A percentile compares a stretch with the other conserved stretches of the same genome.
These are phyloP conservation scores for Pleurotus cornucopiae DNA, from an alignment of 768 basidiomycete species.

Conservation along the genomic window DNA sequence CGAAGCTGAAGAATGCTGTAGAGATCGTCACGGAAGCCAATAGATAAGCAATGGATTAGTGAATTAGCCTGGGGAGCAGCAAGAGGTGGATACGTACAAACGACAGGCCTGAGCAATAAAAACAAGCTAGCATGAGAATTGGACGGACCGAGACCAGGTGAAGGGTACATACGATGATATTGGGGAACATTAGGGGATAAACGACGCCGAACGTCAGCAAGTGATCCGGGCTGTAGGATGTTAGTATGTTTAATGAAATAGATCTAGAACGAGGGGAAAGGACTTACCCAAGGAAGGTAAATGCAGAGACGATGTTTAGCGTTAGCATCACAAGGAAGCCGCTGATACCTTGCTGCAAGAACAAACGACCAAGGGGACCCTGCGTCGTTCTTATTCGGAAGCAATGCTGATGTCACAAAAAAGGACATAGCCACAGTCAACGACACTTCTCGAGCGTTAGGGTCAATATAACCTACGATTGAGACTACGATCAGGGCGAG, in stretches of 20 bases:
- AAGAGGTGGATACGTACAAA: slow-evolving; percentile 10
- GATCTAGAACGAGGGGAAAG: not conserved
- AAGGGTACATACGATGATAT: slow-evolving; percentile 16
- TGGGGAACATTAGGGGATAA: slow-evolving; percentile 16
- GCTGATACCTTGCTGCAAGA: slow-evolving; percentile 19
- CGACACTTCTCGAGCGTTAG: not conserved
- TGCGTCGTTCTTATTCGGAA: slow-evolving; percentile 18
- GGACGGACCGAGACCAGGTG: not conserved
- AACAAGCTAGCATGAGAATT: not conserved
- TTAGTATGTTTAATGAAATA: not conserved
- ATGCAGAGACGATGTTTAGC: slow-evolving; percentile 14
- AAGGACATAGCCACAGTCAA: not conserved
- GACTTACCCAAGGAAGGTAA: slow-evolving; percentile 15
- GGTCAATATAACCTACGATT: slow-evolving; percentile 12
- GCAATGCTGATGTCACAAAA: slow-evolving; percentile 17
- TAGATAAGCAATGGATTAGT: not conserved
- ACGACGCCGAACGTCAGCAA: slow-evolving; percentile 15
- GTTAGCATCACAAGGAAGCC: slow-evolving; percentile 17
- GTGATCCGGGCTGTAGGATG: slow-evolving; percentile 9
- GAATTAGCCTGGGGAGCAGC: slow-evolving; percentile 10
- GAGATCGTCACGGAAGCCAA: not conserved
- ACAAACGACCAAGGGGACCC: slow-evolving; percentile 17
- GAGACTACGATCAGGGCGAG: slow-evolving; percentile 16
- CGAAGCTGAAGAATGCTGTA: slow-evolving; percentile 17
- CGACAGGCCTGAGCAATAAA: slow-evolving; percentile 17